Evolutionary conservation across 768 basidiomycete species (phyloP).

Genomic region (Termitomyces sp.): DNA sequence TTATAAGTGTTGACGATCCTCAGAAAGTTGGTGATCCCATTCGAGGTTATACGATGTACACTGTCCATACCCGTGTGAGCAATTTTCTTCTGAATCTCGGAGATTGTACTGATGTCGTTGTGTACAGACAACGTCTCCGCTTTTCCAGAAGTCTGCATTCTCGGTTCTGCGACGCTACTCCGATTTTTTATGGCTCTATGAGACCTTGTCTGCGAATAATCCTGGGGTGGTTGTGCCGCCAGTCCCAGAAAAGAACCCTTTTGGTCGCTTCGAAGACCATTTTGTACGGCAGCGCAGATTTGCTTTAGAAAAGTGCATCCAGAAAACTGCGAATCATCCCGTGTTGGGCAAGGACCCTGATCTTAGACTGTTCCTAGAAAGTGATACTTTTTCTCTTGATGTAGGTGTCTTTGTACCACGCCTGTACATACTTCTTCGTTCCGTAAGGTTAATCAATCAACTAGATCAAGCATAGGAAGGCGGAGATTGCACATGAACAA

Average conservation of each 20-base stretch:
- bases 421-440: not conserved
- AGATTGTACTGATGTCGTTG: not conserved
- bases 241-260: conserved; percentile 90
- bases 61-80: conserved; percentile 81
- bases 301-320: conserved; percentile 85
- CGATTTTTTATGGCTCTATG: conserved; percentile 96
- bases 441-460: conserved; percentile 1
- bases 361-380: conserved; percentile 86
- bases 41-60: conserved; percentile 92
- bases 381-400: conserved; percentile 86
- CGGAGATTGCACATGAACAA: conserved; percentile 69
- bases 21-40: conserved; percentile 97
- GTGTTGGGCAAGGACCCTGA: conserved; percentile 86
- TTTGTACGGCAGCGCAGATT: conserved; percentile 85
- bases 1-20: conserved; percentile 93
- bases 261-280: conserved; percentile 88
- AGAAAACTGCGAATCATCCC: conserved; percentile 91
- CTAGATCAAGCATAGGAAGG: conserved; percentile 85
- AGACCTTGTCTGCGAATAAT: conserved; percentile 82
- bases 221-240: conserved; percentile 97
- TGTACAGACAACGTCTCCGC: conserved; percentile 74
- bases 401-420: conserved; percentile 39
- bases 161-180: conserved; percentile 96
- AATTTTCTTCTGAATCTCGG: conserved; percentile 3
- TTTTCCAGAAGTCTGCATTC: conserved; percentile 78